phyloP scores from a whole-genome alignment of 2,329 filamentous ascomycete species.

The Penicillium brasilianum region DNA sequence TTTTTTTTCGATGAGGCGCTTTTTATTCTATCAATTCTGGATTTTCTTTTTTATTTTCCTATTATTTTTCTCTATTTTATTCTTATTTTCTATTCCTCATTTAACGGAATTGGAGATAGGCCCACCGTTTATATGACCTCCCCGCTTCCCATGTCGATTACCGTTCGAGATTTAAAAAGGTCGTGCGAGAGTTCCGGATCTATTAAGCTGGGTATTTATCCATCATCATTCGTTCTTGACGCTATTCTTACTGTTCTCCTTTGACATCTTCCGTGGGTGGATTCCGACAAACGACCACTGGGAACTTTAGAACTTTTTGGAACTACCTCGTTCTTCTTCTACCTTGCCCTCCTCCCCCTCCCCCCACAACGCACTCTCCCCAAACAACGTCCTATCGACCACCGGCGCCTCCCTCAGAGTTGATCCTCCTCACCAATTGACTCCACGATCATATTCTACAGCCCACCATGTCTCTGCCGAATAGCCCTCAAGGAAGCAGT shows the following conservation, averaged over 20 bases:
- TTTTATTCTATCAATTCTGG: neutral
- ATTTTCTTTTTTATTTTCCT: neutral
- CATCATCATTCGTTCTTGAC: slow-evolving; percentile 7
- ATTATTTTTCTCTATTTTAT: slow-evolving; percentile 5
- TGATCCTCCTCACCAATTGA: slow-evolving; percentile 4
- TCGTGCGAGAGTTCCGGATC: slow-evolving; percentile 22
- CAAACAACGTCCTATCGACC: slow-evolving; percentile 2
- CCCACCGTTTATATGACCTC: slow-evolving; percentile 46
- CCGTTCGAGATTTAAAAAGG: slow-evolving; percentile 27
- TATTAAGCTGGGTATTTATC: slow-evolving; percentile 22
- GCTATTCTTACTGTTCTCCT: slow-evolving; percentile 8
- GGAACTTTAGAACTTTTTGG: neutral
- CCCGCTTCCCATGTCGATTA: slow-evolving; percentile 42
- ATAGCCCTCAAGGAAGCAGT: slow-evolving; percentile 30
- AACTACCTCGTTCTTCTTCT: neutral
- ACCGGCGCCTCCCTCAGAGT: slow-evolving; percentile 5
- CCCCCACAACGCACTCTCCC: neutral
- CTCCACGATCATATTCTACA: neutral
- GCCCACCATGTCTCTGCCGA: slow-evolving; percentile 33
- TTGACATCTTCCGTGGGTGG: neutral
- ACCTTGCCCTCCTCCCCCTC: neutral
- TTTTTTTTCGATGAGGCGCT: neutral
- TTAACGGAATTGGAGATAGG: slow-evolving; percentile 19
- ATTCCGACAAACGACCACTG: neutral
- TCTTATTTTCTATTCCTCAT: slow-evolving; percentile 8